Percentiles rank a stretch among this genome's conserved stretches.
Conservation (phyloP, 2,329 filamentous ascomycete genomes). For the Metarhizium humberi region DNA sequence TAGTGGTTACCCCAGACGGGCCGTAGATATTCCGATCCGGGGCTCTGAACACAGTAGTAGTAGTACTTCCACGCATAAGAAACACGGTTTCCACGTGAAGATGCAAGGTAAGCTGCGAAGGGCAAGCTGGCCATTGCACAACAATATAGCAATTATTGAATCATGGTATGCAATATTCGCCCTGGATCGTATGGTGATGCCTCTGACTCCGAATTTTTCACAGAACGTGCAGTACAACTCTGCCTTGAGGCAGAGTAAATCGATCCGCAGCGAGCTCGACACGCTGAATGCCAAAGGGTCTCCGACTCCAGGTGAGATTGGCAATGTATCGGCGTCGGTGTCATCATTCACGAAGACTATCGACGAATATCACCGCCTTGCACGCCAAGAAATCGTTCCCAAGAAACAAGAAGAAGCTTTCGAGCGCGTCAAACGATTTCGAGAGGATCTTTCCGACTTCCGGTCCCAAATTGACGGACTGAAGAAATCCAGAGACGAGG, state of each 20-base stretch:
- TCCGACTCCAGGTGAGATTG: constrained; percentile 45
- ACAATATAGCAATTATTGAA: not conserved
- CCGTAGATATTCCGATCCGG: not conserved
- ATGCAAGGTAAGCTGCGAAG: not conserved
- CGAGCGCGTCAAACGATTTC: constrained; percentile 79
- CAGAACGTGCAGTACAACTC: constrained; percentile 82
- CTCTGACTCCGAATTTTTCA: not conserved
- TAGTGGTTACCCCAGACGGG: not conserved
- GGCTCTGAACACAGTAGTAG: not conserved
- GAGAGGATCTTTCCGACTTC: constrained; percentile 71
- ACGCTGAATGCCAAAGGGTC: constrained; percentile 56
- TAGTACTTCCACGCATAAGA: not conserved
- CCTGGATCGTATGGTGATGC: too few species aligned
- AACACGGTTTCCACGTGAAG: not conserved
- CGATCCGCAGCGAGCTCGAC: constrained; percentile 68
- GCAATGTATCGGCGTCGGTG: constrained; percentile 69
- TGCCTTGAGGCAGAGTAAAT: constrained; percentile 73
- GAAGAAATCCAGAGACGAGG: constrained; percentile 69
- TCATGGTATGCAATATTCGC: not conserved
- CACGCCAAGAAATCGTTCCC: constrained; percentile 79
- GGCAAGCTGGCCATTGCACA: not conserved
- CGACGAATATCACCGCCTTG: constrained; percentile 81
- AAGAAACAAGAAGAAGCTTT: constrained; percentile 87
- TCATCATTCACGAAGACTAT: constrained; percentile 79
- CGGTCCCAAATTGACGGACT: constrained; percentile 67